A percentile compares a stretch with the other conserved stretches of the same genome.
Evolutionary conservation across 2,329 filamentous ascomycete species (phyloP).

Genomic region (Fusarium siculi): DNA sequence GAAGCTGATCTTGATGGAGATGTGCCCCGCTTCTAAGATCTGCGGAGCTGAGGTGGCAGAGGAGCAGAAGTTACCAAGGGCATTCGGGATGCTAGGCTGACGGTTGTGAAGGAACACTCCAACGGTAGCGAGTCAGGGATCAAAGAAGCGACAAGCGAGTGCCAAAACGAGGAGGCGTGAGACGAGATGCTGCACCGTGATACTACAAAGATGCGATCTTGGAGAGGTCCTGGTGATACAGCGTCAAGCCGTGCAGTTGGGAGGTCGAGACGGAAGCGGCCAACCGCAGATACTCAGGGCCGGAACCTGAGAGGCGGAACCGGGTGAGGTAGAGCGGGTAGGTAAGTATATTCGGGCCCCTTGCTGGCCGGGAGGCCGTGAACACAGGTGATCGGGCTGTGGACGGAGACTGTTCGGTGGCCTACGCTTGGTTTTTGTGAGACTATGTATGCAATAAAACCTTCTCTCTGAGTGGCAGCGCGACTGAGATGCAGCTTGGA

Average conservation of each 20-base stretch:
- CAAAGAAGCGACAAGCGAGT: conserved; percentile 45
- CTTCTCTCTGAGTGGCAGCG: conserved; percentile 49
- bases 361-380: conserved; percentile 44
- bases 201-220: conserved; percentile 59
- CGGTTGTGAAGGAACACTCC: conserved; percentile 15
- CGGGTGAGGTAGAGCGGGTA: conserved; percentile 36
- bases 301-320: conserved; percentile 47
- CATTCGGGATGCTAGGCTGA: conserved; percentile 15
- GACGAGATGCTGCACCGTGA: conserved; percentile 64
- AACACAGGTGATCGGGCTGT: conserved; percentile 46
- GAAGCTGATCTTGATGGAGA: conserved; percentile 24
- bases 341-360: conserved; percentile 43
- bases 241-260: conserved; percentile 60
- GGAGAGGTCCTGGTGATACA: conserved; percentile 59
- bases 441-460: conserved; percentile 53
- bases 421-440: conserved; percentile 61
- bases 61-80: conserved; percentile 22
- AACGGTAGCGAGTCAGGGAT: conserved; percentile 24
- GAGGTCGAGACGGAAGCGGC: conserved; percentile 57
- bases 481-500: conserved; percentile 57
- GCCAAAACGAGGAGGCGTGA: conserved; percentile 52
- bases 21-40: conserved; percentile 39
- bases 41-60: conserved; percentile 36
- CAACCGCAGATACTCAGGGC: conserved; percentile 56
- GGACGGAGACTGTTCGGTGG: conserved; percentile 52